These are phyloP conservation scores for Cymbopogon citratus DNA, from an alignment of 176 grass and related monocot species.

Conservation along the genomic window DNA sequence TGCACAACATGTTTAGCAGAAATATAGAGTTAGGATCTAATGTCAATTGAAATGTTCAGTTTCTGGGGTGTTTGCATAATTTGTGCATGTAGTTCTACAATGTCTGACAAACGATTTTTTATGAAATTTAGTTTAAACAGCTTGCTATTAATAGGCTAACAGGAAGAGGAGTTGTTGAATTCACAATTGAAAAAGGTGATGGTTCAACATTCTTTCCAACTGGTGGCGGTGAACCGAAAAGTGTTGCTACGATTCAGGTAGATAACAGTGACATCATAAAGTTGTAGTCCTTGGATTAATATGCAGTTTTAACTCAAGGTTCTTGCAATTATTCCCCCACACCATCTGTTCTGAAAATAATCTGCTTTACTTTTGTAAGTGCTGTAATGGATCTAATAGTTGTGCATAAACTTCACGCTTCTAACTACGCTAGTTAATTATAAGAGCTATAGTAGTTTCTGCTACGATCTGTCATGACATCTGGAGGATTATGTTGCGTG, in stretches of 20 bases:
- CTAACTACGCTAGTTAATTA: neutral
- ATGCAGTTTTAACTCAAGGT: neutral
- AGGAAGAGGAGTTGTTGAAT: slow-evolving; percentile 90
- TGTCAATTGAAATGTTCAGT: neutral
- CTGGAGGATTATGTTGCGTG: neutral
- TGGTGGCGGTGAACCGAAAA: slow-evolving; percentile 82
- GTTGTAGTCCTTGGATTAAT: neutral
- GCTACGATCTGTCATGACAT: neutral
- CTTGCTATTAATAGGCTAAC: slow-evolving; percentile 62
- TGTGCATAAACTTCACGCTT: neutral
- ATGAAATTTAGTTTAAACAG: slow-evolving; percentile 35
- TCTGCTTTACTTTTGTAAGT: neutral
- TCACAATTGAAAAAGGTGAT: slow-evolving; percentile 90
- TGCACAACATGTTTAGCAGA: neutral
- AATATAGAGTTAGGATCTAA: neutral
- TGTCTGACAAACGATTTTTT: slow-evolving; percentile 17
- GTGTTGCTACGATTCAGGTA: slow-evolving; percentile 79
- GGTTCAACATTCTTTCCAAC: slow-evolving; percentile 81
- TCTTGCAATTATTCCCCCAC: neutral
- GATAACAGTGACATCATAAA: slow-evolving; percentile 4
- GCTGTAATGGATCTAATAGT: neutral
- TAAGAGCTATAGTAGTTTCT: neutral
- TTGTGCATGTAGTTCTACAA: neutral
- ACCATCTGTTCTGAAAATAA: neutral
- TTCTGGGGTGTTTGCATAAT: neutral